Conservation (phyloP, 1,284 basidiomycete genomes). For the Chalciporus sp. region DNA sequence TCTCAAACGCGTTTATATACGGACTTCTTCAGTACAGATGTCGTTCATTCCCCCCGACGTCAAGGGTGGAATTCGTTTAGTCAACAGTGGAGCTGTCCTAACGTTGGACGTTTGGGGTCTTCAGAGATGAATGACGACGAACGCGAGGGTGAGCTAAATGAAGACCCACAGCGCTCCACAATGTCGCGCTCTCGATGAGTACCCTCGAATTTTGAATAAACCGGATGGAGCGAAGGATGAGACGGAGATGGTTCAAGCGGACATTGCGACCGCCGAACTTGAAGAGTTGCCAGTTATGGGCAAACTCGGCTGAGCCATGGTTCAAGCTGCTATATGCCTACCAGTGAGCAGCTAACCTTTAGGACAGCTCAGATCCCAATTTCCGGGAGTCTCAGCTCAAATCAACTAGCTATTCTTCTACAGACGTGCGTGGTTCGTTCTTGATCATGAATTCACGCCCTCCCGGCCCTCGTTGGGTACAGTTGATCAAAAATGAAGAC, state of each 20-base stretch:
- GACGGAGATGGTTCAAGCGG: neutral
- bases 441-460: too few relatives aligned
- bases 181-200: neutral
- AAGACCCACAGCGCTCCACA: neutral
- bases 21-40: constrained; percentile 6
- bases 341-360: too few relatives aligned
- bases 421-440: neutral
- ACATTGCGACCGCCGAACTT: constrained; percentile 6
- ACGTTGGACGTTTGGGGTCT: neutral
- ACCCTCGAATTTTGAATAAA: neutral
- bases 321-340: too few relatives aligned
- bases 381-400: too few relatives aligned
- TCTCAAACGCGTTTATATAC: constrained; percentile 28
- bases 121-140: constrained; percentile 11
- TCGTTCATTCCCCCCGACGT: constrained; percentile 25
- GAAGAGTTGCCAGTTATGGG: constrained; percentile 15
- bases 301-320: too few relatives aligned
- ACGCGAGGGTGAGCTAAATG: neutral
- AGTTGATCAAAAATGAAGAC: neutral
- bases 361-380: too few relatives aligned
- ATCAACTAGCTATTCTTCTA: too few relatives aligned
- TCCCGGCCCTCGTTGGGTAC: too few relatives aligned
- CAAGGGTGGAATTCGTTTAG: constrained; percentile 27
- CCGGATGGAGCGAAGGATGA: neutral
- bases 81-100: neutral